phyloP scores from a whole-genome alignment of 805 yeast genomes.

The Metschnikowia gelsemii region DNA sequence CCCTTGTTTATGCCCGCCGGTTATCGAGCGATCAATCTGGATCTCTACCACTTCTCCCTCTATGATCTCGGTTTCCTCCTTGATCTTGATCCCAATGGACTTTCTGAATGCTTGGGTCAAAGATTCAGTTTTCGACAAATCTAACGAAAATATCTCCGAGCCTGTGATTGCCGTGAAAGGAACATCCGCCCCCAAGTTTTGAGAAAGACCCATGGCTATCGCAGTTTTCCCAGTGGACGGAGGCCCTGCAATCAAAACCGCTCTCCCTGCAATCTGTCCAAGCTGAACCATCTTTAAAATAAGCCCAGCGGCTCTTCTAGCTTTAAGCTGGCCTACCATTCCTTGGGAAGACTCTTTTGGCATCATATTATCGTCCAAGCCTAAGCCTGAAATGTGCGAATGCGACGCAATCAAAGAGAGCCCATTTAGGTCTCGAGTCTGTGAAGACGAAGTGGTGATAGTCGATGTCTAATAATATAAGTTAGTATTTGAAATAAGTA shows the following conservation, averaged over 20 bases:
- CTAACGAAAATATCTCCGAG: constrained; percentile 88
- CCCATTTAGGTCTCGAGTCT: constrained; percentile 37
- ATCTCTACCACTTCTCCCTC: constrained; percentile 99
- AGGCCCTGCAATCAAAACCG: constrained; percentile 94
- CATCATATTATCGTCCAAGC: constrained; percentile 86
- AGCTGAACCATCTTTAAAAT: constrained; percentile 90
- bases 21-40: constrained; percentile 86
- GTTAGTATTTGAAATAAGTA: constrained; percentile 13
- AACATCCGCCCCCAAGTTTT: constrained; percentile 70
- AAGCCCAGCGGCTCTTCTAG: constrained; percentile 95
- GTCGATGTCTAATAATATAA: constrained; percentile 11
- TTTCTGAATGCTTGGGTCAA: constrained; percentile 94
- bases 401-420: constrained; percentile 92
- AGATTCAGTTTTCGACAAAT: constrained; percentile 92
- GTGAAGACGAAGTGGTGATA: constrained; percentile 22
- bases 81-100: constrained; percentile 91
- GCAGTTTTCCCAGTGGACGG: constrained; percentile 99
- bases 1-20: constrained; percentile 98
- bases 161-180: constrained; percentile 97
- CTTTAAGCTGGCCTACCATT: constrained; percentile 95
- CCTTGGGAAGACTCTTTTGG: constrained; percentile 84
- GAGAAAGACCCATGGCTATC: constrained; percentile 89
- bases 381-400: constrained; percentile 94
- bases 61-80: constrained; percentile 94
- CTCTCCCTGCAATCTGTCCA: constrained; percentile 95